Base-by-base conservation (phyloP, 2,329 filamentous ascomycete genomes). In the Fusarium euwallaceae region DNA sequence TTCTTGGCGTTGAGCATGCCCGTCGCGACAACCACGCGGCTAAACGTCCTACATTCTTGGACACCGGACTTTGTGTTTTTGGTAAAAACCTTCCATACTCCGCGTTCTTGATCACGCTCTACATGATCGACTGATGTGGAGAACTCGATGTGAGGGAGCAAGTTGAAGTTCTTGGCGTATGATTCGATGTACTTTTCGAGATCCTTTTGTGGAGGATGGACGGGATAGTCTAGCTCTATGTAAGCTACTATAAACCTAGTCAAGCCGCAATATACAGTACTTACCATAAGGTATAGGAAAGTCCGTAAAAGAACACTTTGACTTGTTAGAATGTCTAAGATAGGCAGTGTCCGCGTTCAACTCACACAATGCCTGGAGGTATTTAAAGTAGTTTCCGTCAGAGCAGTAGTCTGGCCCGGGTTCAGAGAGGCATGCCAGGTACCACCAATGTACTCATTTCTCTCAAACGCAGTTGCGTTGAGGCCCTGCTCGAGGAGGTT, bases 401-500 rank as follows among this genome's bases (percentile, higher is more conserved):
- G 79, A 7, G 82, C 82, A 32, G 83, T 80, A 5, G 82, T 84
- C 67, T 82, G 80, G 60, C 82, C 68, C 7, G 59, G 20, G 37
- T 83, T 77, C 14, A 78, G 74, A 17, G 81, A 84, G 59, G 81
- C 83, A 51, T 82, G 79, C 85, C 85, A 87, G 7, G 84, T 79
- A 5, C 86, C 85, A 11, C 85, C 85, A 39, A 86, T 74, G 56
- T 80, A 80, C 27, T 81, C 73, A 51, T 84, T 81, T 45, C 81
- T 79, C 65, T 87, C 86, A 53, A 87, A 85, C 1, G 81, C 83
- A 10, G 80, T 81, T 11, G 82, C 84, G 10, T 83, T 71, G 59
- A 86, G 84, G 5, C 85, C 85, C 73, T 85, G 84, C 67, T 87
- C 84, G 9, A 80, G 75, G 29, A 87, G 77, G 61, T 84, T 83